These are phyloP conservation scores for Colletotrichum kahawae DNA, from an alignment of 2,329 filamentous ascomycete species.

Conservation along the genomic window DNA sequence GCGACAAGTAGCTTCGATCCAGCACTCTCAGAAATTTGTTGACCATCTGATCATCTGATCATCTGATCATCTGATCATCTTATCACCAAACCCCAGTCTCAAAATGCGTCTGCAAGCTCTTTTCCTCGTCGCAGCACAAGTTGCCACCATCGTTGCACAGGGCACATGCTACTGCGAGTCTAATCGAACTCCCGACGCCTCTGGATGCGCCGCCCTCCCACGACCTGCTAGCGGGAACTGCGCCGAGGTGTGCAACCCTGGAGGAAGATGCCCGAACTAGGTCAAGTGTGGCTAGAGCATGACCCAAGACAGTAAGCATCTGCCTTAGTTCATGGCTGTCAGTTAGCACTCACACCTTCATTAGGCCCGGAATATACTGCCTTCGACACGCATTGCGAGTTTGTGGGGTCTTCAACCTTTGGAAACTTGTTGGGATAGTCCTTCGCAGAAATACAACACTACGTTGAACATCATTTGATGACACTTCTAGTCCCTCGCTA, in stretches of 20 bases:
- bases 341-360: too few relatives aligned
- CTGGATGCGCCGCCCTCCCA: not conserved
- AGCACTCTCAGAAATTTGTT: too few relatives aligned
- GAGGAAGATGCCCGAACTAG: not conserved
- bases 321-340: too few relatives aligned
- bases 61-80: too few relatives aligned
- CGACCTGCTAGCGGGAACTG: not conserved
- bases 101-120: not conserved
- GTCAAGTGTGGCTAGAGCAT: rapidly evolving
- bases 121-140: not conserved
- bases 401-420: not conserved
- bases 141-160: not conserved
- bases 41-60: too few relatives aligned
- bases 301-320: not conserved
- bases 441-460: not conserved
- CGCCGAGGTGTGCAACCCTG: not conserved
- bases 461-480: too few relatives aligned
- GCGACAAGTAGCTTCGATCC: too few relatives aligned
- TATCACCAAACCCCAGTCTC: rapidly evolving
- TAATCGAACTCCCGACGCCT: not conserved
- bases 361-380: too few relatives aligned
- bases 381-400: not conserved
- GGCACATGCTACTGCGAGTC: not conserved
- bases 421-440: not conserved
- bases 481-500: too few relatives aligned